These are phyloP conservation scores for Paecilomyces niveus DNA, from an alignment of 2,329 filamentous ascomycete species.

Conservation along the genomic window DNA sequence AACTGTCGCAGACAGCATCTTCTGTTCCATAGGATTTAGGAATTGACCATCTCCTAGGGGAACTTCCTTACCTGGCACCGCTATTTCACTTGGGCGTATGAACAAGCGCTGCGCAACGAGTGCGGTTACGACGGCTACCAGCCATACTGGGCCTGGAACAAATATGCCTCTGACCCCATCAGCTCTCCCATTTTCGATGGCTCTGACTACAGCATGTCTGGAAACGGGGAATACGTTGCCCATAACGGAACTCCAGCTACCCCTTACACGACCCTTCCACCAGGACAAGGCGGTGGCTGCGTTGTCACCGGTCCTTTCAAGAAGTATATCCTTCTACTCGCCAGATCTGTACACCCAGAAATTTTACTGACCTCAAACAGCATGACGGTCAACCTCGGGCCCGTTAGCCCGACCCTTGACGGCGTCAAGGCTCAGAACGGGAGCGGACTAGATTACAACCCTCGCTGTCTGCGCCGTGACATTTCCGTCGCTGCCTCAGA, in stretches of 20 bases:
- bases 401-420: conserved; percentile 12
- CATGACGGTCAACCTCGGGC: conserved; percentile 24
- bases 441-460: conserved; percentile 20
- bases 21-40: conserved; percentile 7
- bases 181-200: conserved; percentile 46
- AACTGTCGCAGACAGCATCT: background rate
- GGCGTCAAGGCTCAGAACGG: conserved; percentile 8
- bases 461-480: conserved; percentile 23
- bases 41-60: conserved; percentile 8
- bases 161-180: conserved; percentile 27
- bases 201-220: conserved; percentile 36
- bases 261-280: conserved; percentile 25
- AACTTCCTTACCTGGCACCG: conserved; percentile 30
- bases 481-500: conserved; percentile 11
- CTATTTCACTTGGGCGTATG: conserved; percentile 24
- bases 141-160: conserved; percentile 44
- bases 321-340: conserved; percentile 14
- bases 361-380: conserved; percentile 1
- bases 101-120: conserved; percentile 23
- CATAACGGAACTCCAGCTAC: conserved; percentile 16
- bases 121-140: conserved; percentile 33
- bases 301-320: conserved; percentile 26
- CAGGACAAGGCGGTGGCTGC: conserved; percentile 27
- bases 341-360: background rate
- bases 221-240: conserved; percentile 34